These are phyloP conservation scores for Paraphoma sp. DNA, from an alignment of 2,329 filamentous ascomycete genomes.

Conservation along the genomic window DNA sequence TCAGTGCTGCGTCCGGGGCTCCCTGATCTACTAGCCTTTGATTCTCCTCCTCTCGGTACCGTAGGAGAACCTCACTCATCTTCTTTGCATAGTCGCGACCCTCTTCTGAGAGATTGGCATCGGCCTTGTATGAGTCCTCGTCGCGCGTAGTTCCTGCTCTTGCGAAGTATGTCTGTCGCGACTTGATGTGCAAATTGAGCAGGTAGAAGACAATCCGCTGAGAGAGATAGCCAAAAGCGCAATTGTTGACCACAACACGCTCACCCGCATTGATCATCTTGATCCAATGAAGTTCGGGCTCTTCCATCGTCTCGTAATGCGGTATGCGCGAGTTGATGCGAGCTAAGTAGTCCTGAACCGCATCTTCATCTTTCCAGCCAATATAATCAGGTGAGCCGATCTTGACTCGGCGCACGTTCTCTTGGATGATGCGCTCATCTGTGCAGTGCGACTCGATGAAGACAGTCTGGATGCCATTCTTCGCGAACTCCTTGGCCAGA, in stretches of 20 bases:
- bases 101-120: conserved; percentile 81
- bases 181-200: conserved; percentile 96
- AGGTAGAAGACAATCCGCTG: conserved; percentile 98
- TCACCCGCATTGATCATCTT: conserved; percentile 99
- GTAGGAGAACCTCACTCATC: conserved; percentile 77
- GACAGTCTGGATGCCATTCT: conserved; percentile 92
- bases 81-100: conserved; percentile 76
- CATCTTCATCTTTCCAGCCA: conserved; percentile 90
- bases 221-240: conserved; percentile 94
- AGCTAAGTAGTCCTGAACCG: conserved; percentile 87
- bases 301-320: conserved; percentile 95
- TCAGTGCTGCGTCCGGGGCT: conserved; percentile 71
- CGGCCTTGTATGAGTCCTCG: conserved; percentile 89
- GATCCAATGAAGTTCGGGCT: conserved; percentile 93
- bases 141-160: conserved; percentile 85
- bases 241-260: conserved; percentile 93
- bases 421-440: conserved; percentile 89
- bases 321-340: conserved; percentile 93
- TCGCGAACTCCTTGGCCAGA: conserved; percentile 94
- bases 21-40: conserved; percentile 71
- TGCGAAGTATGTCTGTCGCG: conserved; percentile 90
- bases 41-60: conserved; percentile 83
- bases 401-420: conserved; percentile 97
- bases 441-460: conserved; percentile 97
- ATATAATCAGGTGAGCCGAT: conserved; percentile 97